Base-by-base conservation (phyloP, 352 stramenopile species). In the Phytophthora pisi region DNA sequence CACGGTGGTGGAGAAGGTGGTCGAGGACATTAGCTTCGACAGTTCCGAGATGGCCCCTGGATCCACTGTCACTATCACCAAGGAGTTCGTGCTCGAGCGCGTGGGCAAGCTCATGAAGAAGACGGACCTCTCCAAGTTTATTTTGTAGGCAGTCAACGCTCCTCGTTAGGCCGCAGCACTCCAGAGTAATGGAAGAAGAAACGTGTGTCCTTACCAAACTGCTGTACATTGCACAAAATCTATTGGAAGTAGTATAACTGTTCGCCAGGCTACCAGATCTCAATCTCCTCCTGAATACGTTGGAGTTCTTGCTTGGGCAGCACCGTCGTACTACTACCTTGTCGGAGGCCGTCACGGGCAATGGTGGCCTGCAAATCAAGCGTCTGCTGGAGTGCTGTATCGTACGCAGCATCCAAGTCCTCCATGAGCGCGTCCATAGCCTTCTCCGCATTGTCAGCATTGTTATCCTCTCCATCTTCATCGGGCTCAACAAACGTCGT, bases 11-110 rank as follows among this genome's bases (percentile, higher is more conserved):
- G 98, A 99, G 82, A 96, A 98, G 61, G 97, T 99, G 18, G 97
- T 99, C 62, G 98, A 99, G 73, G 93, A 98, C 55, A 98, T 99
- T 66, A 99, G 92, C 77, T 99, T 99, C 62, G 91, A 99, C 70
- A 97, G 97, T 55, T 95, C 96, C 53, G 97, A 99, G 51, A 93
- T 95, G 84, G 72, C 67, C 6, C 68, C 87, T 0, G 86, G 85
- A 30, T 79, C 85, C 54, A 91, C 74, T 53, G 77, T 99, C n/a
- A 92, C 83, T 23, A 92, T 99, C 46, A 96, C 93, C 56, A 97
- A 98, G 68, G 91, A 95, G 61, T 94, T 98, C 68, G 97, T 99
- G 45, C 69, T 93, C 45, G 88, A 98, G 65, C 92, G 95, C 51
- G 84, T 99, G 18, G 91, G 91, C 56, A 96, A 97, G 52, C 81